A percentile compares a stretch with the other conserved stretches of the same genome.
phyloP scores from a whole-genome alignment of 371 early-diverging fungal genomes.

The Dinochytrium kinnereticum region DNA sequence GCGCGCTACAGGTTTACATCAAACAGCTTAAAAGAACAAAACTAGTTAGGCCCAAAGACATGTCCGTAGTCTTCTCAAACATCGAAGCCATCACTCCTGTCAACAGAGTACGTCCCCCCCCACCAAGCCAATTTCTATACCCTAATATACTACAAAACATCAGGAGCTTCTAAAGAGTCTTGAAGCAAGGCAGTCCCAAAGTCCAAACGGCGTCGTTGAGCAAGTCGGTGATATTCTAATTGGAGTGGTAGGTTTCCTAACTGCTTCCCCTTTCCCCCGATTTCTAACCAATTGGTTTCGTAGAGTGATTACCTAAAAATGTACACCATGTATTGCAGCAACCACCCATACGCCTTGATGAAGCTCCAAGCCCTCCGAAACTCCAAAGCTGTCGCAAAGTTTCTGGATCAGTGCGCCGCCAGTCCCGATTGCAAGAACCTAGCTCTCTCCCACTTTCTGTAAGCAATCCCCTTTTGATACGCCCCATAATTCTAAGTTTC shows the following conservation, averaged over 20 bases:
- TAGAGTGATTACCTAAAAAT: slow-evolving; percentile 59
- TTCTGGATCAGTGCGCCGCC: slow-evolving; percentile 42
- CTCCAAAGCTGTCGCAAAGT: slow-evolving; percentile 42
- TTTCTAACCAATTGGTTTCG: neutral
- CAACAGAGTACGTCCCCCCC: slow-evolving; percentile 44
- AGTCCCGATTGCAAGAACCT: slow-evolving; percentile 45
- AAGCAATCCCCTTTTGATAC: slow-evolving; percentile 6
- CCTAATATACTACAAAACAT: slow-evolving; percentile 1
- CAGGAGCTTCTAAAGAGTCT: slow-evolving; percentile 44
- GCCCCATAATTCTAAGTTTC: neutral
- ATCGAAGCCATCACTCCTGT: slow-evolving; percentile 56
- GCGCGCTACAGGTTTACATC: slow-evolving; percentile 56
- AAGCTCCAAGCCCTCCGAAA: slow-evolving; percentile 49
- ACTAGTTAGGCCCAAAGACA: slow-evolving; percentile 53
- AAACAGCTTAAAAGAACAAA: slow-evolving; percentile 50
- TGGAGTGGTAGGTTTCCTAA: slow-evolving; percentile 41
- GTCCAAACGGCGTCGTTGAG: slow-evolving; percentile 39
- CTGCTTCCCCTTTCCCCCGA: neutral
- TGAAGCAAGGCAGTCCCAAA: slow-evolving; percentile 37
- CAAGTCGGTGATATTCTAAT: slow-evolving; percentile 53
- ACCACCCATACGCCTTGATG: slow-evolving; percentile 58
- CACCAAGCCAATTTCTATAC: neutral
- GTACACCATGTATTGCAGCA: slow-evolving; percentile 63
- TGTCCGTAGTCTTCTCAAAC: slow-evolving; percentile 62
- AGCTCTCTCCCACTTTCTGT: slow-evolving; percentile 56